These are phyloP conservation scores for Chlorella sp. DNA, from an alignment of 139 green algal species.

Conservation along the genomic window DNA sequence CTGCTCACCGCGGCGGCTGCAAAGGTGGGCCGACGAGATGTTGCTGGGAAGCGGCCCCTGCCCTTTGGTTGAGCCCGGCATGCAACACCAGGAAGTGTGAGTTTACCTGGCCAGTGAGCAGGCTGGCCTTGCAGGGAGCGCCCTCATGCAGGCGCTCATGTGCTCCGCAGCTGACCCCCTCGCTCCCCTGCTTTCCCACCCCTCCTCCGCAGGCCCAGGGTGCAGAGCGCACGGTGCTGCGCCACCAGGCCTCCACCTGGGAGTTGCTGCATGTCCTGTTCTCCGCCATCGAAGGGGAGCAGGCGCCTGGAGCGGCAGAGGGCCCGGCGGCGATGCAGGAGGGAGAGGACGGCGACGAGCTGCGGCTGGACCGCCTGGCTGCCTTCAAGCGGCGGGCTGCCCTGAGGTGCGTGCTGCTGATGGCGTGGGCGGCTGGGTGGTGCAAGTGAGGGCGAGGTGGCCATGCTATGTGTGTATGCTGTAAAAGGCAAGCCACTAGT, in stretches of 20 bases:
- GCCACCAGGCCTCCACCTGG: slow-evolving; percentile 73
- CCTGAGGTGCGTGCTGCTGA: slow-evolving; percentile 25
- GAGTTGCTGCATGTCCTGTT: slow-evolving; percentile 74
- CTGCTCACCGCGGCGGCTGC: slow-evolving; percentile 2
- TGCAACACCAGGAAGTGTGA: no score
- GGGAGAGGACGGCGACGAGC: slow-evolving; percentile 12
- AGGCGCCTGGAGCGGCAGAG: not conserved
- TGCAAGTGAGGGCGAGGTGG: no score
- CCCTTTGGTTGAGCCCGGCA: no score
- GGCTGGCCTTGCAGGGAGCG: no score
- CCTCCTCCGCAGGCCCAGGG: slow-evolving; percentile 16
- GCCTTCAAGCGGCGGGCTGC: slow-evolving; percentile 47
- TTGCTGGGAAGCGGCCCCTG: not conserved
- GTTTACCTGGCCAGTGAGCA: no score
- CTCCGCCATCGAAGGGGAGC: slow-evolving; percentile 26
- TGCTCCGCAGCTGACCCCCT: not conserved
- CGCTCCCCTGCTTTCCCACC: not conserved
- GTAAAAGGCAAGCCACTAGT: no score
- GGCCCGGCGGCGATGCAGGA: not conserved
- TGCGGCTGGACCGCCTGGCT: slow-evolving; percentile 30
- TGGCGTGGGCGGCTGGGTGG: not conserved
- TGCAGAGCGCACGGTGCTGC: slow-evolving; percentile 27
- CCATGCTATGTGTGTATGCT: no score
- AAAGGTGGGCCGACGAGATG: not conserved
- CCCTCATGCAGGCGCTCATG: no score